Evolutionary conservation across 345 rosid genomes (phyloP).

Genomic region (Bruguiera gymnorhiza): DNA sequence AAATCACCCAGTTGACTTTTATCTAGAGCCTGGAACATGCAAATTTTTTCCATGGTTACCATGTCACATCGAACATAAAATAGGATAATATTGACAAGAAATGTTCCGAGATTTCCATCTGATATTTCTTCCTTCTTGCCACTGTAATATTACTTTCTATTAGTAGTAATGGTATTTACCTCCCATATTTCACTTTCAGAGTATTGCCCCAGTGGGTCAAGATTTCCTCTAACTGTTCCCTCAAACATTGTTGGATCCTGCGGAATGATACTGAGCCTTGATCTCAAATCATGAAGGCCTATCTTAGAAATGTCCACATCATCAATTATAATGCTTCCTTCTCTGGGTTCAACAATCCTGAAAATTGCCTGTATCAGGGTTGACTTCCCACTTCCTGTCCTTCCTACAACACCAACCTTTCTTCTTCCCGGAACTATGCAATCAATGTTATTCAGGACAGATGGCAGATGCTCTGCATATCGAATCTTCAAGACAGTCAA

Average conservation of each 20-base stretch:
- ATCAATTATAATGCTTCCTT: slow-evolving; percentile 81
- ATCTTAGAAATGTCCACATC: slow-evolving; percentile 69
- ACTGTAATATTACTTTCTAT: too few relatives aligned
- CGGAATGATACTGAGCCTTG: slow-evolving; percentile 90
- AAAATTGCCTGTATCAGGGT: slow-evolving; percentile 85
- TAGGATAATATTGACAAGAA: too few relatives aligned
- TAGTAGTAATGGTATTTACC: slow-evolving; percentile 37
- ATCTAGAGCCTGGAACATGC: slow-evolving; percentile 55
- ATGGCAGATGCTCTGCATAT: slow-evolving; percentile 88
- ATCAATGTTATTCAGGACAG: slow-evolving; percentile 66
- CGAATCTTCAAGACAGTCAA: slow-evolving; percentile 52
- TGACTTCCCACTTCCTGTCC: slow-evolving; percentile 97
- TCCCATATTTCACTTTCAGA: slow-evolving; percentile 68
- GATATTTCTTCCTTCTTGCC: too few relatives aligned
- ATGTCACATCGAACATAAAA: slow-evolving; percentile 5
- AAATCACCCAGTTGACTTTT: slow-evolving; percentile 82
- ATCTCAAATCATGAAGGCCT: slow-evolving; percentile 83
- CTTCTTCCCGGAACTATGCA: slow-evolving; percentile 81
- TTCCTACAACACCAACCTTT: slow-evolving; percentile 91
- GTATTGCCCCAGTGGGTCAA: slow-evolving; percentile 71
- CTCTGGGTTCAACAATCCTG: slow-evolving; percentile 80
- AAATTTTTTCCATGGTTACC: neutral
- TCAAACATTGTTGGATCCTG: slow-evolving; percentile 94
- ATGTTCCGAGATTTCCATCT: too few relatives aligned
- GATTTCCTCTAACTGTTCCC: slow-evolving; percentile 87